phyloP scores from a whole-genome alignment of 2,329 filamentous ascomycete species.

The Talaromyces sp. region DNA sequence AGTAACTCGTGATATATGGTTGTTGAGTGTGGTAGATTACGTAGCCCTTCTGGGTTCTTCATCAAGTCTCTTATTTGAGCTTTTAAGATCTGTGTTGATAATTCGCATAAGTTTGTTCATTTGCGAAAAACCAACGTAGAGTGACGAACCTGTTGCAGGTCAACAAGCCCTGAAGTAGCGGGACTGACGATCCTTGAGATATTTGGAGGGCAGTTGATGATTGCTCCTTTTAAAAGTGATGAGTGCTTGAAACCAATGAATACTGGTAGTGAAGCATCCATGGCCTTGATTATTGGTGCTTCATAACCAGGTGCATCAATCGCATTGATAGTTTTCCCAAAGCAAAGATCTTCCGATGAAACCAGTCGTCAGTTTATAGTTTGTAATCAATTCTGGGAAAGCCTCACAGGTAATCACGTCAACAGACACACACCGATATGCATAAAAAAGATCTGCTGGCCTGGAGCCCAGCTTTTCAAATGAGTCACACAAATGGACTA shows the following conservation, averaged over 20 bases:
- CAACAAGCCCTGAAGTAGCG: conserved; percentile 36
- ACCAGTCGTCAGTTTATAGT: background rate
- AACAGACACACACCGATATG: conserved; percentile 24
- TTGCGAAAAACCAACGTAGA: background rate
- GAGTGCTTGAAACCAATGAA: conserved; percentile 25
- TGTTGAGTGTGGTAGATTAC: conserved; percentile 27
- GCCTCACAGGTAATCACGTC: conserved; percentile 22
- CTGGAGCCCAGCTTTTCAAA: conserved; percentile 18
- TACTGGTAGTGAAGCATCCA: conserved; percentile 22
- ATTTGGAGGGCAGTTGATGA: conserved; percentile 36
- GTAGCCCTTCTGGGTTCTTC: conserved; percentile 26
- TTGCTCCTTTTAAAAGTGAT: conserved; percentile 34
- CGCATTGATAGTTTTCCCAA: conserved; percentile 24
- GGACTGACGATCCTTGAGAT: conserved; percentile 37
- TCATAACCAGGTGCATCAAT: conserved; percentile 22
- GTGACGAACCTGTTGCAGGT: conserved; percentile 29
- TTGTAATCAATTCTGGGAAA: background rate
- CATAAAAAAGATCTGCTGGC: conserved; percentile 21
- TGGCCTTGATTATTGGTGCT: conserved; percentile 24
- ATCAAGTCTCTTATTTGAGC: conserved; percentile 25
- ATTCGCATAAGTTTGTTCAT: background rate
- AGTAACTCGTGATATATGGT: conserved; percentile 40
- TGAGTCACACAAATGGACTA: conserved; percentile 18
- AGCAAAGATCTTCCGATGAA: conserved; percentile 20
- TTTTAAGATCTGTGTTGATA: conserved; percentile 21